phyloP scores from a whole-genome alignment of 2,329 filamentous ascomycete genomes.

The Apiospora koreana region DNA sequence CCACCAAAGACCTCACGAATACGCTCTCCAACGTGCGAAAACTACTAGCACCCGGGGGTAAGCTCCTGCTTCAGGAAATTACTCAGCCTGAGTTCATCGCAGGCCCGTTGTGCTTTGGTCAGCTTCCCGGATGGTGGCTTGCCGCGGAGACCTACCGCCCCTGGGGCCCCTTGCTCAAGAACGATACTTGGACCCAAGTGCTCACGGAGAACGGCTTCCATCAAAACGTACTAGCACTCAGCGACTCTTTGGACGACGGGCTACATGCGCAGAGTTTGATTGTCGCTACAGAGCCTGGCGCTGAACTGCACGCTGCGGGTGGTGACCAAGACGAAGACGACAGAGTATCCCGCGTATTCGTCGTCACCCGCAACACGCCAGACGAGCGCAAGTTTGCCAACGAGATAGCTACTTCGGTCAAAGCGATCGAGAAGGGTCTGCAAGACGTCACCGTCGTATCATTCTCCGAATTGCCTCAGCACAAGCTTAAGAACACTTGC shows the following conservation, averaged over 20 bases:
- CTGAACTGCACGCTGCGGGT: not conserved
- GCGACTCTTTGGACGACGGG: not conserved
- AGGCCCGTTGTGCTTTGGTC: conserved; percentile 4
- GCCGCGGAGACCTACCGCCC: not conserved
- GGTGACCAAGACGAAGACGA: not conserved
- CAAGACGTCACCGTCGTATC: not conserved
- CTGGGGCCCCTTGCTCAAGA: not conserved
- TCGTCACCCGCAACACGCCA: not conserved
- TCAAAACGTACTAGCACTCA: not conserved
- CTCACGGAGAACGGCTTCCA: not conserved
- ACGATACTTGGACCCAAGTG: not conserved
- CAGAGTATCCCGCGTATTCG: not conserved
- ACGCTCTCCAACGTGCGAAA: conserved; percentile 28
- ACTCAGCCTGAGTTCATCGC: conserved; percentile 11
- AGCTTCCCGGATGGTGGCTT: conserved; percentile 13
- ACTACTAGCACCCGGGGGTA: conserved; percentile 29
- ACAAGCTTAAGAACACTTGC: conserved; percentile 3
- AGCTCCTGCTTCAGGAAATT: conserved; percentile 7
- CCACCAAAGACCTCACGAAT: conserved; percentile 28
- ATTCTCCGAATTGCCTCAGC: not conserved
- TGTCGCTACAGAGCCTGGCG: not conserved
- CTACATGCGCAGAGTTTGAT: conserved; percentile 6
- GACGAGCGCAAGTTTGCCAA: not conserved
- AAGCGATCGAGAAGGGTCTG: not conserved
- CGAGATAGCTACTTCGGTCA: not conserved